Conservation (phyloP, 1,284 basidiomycete species). For the Salmacisia buchloeana region DNA sequence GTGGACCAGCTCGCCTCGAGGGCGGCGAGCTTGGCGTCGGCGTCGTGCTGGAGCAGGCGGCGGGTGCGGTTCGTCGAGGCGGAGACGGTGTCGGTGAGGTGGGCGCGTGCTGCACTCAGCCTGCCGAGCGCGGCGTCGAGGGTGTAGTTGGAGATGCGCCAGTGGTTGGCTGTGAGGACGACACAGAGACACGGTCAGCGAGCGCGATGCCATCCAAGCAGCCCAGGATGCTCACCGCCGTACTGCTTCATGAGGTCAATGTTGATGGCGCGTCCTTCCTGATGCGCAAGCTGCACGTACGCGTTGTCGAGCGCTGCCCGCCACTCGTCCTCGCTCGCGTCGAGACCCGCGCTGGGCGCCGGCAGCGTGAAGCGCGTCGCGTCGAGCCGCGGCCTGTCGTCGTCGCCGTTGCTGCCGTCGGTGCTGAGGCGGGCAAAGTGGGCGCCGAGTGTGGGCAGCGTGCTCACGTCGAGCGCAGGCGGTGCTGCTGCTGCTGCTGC, state of each 20-base stretch:
- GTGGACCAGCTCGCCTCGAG: neutral
- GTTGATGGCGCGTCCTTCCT: conserved; percentile 5
- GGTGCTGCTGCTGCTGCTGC: neutral
- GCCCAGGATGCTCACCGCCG: neutral
- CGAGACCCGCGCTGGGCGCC: neutral
- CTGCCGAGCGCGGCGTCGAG: neutral
- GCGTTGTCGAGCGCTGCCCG: neutral
- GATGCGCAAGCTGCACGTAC: neutral
- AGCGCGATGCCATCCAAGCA: neutral
- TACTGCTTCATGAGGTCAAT: conserved; percentile 5
- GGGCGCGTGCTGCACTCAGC: neutral
- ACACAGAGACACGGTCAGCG: no score
- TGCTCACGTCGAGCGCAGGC: neutral
- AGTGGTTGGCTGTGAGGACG: neutral
- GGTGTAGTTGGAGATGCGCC: conserved; percentile 1
- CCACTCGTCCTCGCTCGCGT: conserved; percentile 2
- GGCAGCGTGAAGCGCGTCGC: neutral
- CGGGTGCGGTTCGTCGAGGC: neutral
- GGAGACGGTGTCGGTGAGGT: neutral
- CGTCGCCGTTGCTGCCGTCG: neutral
- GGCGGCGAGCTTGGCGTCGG: neutral
- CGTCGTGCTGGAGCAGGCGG: neutral
- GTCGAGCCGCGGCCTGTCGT: neutral
- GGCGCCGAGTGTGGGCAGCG: neutral
- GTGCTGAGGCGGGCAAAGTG: neutral